Conservation (phyloP, 169 alveolate genomes). For the Sarcocystis neurona region DNA sequence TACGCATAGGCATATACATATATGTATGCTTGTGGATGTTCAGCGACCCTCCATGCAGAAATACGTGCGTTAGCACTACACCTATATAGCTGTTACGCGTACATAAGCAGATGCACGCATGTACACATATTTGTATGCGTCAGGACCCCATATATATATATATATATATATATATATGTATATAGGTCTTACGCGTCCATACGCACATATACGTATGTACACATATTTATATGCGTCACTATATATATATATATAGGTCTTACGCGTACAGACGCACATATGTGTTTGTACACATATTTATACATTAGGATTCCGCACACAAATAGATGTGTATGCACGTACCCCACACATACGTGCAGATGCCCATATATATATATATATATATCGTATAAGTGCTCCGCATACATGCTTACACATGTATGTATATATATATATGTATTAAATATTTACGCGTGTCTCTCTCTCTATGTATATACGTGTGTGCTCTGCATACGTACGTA, state of each 20-base stretch:
- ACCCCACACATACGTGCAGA: no score
- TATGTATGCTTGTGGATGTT: no score
- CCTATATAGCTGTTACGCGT: no score
- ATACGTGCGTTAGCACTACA: no score
- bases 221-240: neutral
- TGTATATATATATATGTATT: neutral
- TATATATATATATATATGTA: no score
- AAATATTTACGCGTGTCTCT: neutral
- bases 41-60: no score
- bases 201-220: constrained; percentile 1
- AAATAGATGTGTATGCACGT: no score
- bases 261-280: constrained; percentile 11
- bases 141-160: no score
- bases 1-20: no score
- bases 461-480: neutral
- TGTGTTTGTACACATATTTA: neutral
- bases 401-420: neutral
- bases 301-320: no score
- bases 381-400: neutral
- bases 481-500: neutral
- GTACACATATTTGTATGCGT: no score
- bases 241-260: neutral
- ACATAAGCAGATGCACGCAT: no score
- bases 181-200: neutral
- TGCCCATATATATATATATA: constrained; percentile 9